A percentile compares a stretch with the other conserved stretches of the same genome.
Evolutionary conservation across 257 asterid species (phyloP).

Genomic region (Rehmannia glutinosa): DNA sequence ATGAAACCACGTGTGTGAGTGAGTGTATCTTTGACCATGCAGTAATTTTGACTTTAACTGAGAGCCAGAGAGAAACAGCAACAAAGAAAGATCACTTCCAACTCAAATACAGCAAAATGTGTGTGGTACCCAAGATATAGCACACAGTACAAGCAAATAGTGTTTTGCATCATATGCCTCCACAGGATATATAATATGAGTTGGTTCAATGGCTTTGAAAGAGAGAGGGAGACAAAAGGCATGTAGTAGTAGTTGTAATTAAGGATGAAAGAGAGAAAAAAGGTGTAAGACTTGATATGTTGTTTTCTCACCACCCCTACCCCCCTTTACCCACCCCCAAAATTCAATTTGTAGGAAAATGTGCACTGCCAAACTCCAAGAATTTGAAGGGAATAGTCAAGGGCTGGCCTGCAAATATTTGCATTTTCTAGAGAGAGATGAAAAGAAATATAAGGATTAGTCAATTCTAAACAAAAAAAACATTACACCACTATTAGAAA

Average conservation of each 20-base stretch:
- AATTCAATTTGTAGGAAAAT: slow-evolving; percentile 35
- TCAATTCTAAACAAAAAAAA: slow-evolving; percentile 20
- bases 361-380: slow-evolving; percentile 51
- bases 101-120: neutral
- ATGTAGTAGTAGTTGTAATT: slow-evolving; percentile 32
- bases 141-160: slow-evolving; percentile 25
- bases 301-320: slow-evolving; percentile 25
- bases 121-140: slow-evolving; percentile 9
- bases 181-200: slow-evolving; percentile 25
- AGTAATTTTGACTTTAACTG: slow-evolving; percentile 21
- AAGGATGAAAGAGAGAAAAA: slow-evolving; percentile 31
- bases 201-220: slow-evolving; percentile 26
- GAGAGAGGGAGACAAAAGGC: slow-evolving; percentile 50
- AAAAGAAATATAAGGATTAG: slow-evolving; percentile 15
- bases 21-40: slow-evolving; percentile 26
- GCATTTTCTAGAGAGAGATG: slow-evolving; percentile 18
- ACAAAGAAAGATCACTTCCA: neutral
- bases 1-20: neutral
- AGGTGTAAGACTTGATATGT: slow-evolving; percentile 39
- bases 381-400: slow-evolving; percentile 38
- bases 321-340: neutral
- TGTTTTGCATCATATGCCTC: slow-evolving; percentile 11
- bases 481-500: neutral
- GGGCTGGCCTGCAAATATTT: slow-evolving; percentile 10
- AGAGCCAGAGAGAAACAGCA: neutral